These are phyloP conservation scores for Globisporangium apiculatum DNA, from an alignment of 352 stramenopile genomes.

Conservation along the genomic window DNA sequence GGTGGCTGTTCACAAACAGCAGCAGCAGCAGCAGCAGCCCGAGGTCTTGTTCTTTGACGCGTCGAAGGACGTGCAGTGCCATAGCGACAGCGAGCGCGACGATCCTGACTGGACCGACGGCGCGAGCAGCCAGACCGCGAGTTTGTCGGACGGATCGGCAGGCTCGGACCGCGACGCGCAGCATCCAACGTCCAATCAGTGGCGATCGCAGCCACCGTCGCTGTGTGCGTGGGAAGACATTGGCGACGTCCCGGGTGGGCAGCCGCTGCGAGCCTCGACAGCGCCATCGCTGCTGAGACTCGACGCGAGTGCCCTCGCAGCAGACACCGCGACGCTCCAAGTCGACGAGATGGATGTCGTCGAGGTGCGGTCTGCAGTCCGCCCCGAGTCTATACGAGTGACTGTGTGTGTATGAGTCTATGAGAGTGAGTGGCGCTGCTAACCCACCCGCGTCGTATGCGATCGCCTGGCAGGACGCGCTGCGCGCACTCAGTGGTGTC, in stretches of 20 bases:
- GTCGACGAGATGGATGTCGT: slow-evolving; percentile 50
- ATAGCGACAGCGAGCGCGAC: background rate
- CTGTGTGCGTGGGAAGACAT: slow-evolving; percentile 37
- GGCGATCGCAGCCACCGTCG: background rate
- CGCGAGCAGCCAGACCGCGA: slow-evolving; percentile 13
- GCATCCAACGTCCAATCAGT: no score
- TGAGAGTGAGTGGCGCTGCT: no score
- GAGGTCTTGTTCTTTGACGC: slow-evolving; percentile 41
- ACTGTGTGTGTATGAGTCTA: no score
- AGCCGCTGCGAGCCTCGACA: background rate
- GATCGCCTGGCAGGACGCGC: slow-evolving; percentile 30
- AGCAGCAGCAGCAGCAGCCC: background rate
- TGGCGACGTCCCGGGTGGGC: slow-evolving; percentile 15
- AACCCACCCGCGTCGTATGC: background rate
- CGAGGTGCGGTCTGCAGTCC: slow-evolving; percentile 26
- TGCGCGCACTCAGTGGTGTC: slow-evolving; percentile 56
- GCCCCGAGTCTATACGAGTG: background rate
- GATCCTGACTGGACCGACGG: slow-evolving; percentile 4
- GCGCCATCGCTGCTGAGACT: slow-evolving; percentile 7
- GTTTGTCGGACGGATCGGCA: slow-evolving; percentile 5
- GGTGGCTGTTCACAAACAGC: background rate
- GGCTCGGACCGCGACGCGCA: background rate
- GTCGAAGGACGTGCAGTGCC: slow-evolving; percentile 19
- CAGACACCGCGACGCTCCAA: slow-evolving; percentile 18
- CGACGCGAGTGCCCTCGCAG: slow-evolving; percentile 9